These are phyloP conservation scores for Priceomyces fermenticarens DNA, from an alignment of 805 yeast species.

Conservation along the genomic window DNA sequence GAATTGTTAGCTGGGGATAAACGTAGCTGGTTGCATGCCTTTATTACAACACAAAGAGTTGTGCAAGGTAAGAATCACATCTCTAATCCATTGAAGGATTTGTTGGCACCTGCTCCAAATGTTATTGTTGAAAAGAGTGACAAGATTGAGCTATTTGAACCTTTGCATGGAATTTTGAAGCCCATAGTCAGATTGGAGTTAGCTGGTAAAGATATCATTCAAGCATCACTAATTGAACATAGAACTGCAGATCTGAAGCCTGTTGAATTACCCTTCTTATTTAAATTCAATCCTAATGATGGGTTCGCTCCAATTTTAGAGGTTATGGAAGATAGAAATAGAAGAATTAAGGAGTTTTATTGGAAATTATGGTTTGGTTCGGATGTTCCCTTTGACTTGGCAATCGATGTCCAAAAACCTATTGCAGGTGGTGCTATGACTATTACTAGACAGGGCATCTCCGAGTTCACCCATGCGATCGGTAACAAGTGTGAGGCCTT, in stretches of 20 bases:
- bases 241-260: slow-evolving; percentile 79
- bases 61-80: slow-evolving; percentile 84
- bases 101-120: slow-evolving; percentile 69
- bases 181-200: slow-evolving; percentile 65
- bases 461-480: slow-evolving; percentile 94
- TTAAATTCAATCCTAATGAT: slow-evolving; percentile 73
- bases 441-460: slow-evolving; percentile 72
- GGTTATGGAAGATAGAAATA: slow-evolving; percentile 85
- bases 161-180: slow-evolving; percentile 64
- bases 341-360: slow-evolving; percentile 91
- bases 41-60: slow-evolving; percentile 71
- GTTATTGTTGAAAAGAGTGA: slow-evolving; percentile 57
- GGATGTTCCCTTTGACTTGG: slow-evolving; percentile 55
- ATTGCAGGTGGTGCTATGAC: slow-evolving; percentile 68
- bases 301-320: slow-evolving; percentile 97
- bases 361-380: slow-evolving; percentile 95
- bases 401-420: slow-evolving; percentile 66
- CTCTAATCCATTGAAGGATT: slow-evolving; percentile 73
- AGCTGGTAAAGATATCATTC: slow-evolving; percentile 50
- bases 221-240: slow-evolving; percentile 76
- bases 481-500: slow-evolving; percentile 97
- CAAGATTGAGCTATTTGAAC: slow-evolving; percentile 63
- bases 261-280: slow-evolving; percentile 72
- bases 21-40: slow-evolving; percentile 88
- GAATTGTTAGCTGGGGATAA: slow-evolving; percentile 73